Percentiles rank a stretch among this genome's conserved stretches.
phyloP scores from a whole-genome alignment of 768 basidiomycete genomes.

The Hygrocybe punicea region DNA sequence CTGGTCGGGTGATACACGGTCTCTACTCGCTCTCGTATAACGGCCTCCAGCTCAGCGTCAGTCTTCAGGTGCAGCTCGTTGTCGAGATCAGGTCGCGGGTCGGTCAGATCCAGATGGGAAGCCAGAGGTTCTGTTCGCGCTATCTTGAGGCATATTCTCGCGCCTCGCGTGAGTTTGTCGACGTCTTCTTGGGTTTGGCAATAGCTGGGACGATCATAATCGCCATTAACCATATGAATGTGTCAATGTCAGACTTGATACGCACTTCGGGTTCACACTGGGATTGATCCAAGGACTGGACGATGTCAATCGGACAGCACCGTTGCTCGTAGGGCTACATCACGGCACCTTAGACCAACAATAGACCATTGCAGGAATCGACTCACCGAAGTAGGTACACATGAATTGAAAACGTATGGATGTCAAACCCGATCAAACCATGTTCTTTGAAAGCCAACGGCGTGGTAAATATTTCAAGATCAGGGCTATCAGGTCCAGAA shows the following conservation, averaged over 20 bases:
- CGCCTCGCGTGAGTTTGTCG: slow-evolving; percentile 42
- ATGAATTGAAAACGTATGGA: slow-evolving; percentile 42
- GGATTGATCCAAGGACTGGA: slow-evolving; percentile 44
- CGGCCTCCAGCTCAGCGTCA: slow-evolving; percentile 41
- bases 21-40: slow-evolving; percentile 42
- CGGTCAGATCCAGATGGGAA: slow-evolving; percentile 34
- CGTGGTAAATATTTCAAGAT: slow-evolving; percentile 46
- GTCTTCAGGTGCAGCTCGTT: slow-evolving; percentile 36
- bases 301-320: slow-evolving; percentile 39
- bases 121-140: slow-evolving; percentile 41
- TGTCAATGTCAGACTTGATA: background rate
- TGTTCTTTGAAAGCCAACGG: slow-evolving; percentile 43
- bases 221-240: background rate
- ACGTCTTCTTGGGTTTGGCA: slow-evolving; percentile 41
- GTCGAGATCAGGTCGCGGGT: slow-evolving; percentile 38
- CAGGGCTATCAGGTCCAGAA: slow-evolving; percentile 45
- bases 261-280: slow-evolving; percentile 44
- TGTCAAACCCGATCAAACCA: slow-evolving; percentile 3
- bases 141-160: slow-evolving; percentile 39
- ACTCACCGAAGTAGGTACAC: slow-evolving; percentile 42
- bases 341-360: background rate
- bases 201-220: slow-evolving; percentile 31
- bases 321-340: slow-evolving; percentile 42
- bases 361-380: background rate
- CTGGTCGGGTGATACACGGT: slow-evolving; percentile 50